phyloP scores from a whole-genome alignment of 2,329 filamentous ascomycete species.

The Venturia carpophila region DNA sequence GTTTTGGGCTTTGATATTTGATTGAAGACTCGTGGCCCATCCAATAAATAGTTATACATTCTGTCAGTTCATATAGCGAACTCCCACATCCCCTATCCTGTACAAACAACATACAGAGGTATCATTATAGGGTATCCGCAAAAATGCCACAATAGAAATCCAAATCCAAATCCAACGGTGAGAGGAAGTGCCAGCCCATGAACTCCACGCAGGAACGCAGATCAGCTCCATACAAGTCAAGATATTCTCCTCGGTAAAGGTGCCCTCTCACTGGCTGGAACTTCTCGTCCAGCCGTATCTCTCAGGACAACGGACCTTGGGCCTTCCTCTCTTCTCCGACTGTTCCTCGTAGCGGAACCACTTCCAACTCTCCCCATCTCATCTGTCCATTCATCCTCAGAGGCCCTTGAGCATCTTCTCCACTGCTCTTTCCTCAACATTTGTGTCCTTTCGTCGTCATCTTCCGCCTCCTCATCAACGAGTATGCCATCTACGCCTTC shows the following conservation, averaged over 20 bases:
- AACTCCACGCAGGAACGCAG: slow-evolving; percentile 6
- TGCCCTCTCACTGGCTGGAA: slow-evolving; percentile 17
- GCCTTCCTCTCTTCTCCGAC: neutral
- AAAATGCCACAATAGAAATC: neutral
- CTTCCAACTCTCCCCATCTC: slow-evolving; percentile 15
- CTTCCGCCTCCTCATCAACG: slow-evolving; percentile 46
- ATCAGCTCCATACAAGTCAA: neutral
- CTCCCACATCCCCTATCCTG: neutral
- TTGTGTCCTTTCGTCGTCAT: slow-evolving; percentile 49
- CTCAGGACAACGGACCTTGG: slow-evolving; percentile 3
- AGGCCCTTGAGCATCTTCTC: slow-evolving; percentile 1
- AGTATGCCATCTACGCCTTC: slow-evolving; percentile 65
- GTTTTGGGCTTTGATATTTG: neutral
- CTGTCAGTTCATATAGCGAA: neutral
- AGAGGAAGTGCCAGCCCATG: neutral
- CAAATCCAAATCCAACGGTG: neutral
- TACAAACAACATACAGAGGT: neutral
- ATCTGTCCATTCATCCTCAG: slow-evolving; percentile 13
- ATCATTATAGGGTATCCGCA: slow-evolving; percentile 1
- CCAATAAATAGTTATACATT: neutral
- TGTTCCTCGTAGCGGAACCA: neutral
- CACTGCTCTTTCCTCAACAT: slow-evolving; percentile 45
- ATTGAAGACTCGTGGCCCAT: neutral
- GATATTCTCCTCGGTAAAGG: slow-evolving; percentile 10
- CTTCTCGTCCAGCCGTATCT: slow-evolving; percentile 15